Evolutionary conservation across 345 rosid genomes (phyloP).

Genomic region (Citrus sinensis): DVS_A1.0 CM039163.1:43824001-43824500

Average conservation of each 20-base stretch:
- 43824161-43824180: background rate
- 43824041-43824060: background rate
- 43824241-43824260: background rate
- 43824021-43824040: background rate
- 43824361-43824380: conserved; percentile 88
- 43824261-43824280: background rate
- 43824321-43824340: conserved; percentile 87
- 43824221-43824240: background rate
- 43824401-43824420: conserved; percentile 77
- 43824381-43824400: conserved; percentile 96
- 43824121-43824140: background rate
- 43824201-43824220: background rate
- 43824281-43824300: conserved; percentile 40
- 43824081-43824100: background rate
- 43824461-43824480: background rate
- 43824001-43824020: background rate
- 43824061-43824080: background rate
- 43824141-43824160: background rate
- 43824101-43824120: background rate
- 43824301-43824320: conserved; percentile 81
- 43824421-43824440: conserved; percentile 88
- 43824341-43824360: conserved; percentile 87
- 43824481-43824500: background rate
- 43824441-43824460: background rate
- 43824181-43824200: background rate